A percentile compares a stretch with the other conserved stretches of the same genome.
Evolutionary conservation across 2,329 filamentous ascomycete species (phyloP).

Genomic region (Colletotrichum plurivorum): DNA sequence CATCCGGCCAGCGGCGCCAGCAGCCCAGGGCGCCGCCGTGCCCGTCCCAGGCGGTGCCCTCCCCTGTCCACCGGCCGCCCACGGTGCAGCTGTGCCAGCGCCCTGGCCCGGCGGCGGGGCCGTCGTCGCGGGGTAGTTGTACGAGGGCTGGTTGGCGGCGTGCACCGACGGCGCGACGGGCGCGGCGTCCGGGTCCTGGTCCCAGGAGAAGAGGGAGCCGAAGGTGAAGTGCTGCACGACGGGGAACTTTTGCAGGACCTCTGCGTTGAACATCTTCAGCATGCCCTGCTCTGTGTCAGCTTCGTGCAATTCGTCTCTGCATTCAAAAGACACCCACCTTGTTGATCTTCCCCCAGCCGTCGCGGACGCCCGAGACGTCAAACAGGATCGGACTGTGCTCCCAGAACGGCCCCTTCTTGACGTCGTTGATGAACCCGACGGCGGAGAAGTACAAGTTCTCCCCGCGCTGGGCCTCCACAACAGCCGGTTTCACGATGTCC

Average conservation of each 20-base stretch:
- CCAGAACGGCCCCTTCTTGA: constrained; percentile 97
- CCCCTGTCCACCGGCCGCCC: constrained; percentile 54
- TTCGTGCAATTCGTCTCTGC: no score
- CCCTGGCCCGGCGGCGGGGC: constrained; percentile 44
- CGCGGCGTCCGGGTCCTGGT: constrained; percentile 73
- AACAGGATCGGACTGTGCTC: constrained; percentile 93
- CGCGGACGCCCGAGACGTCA: constrained; percentile 91
- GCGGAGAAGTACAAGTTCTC: constrained; percentile 94
- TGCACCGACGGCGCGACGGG: constrained; percentile 67
- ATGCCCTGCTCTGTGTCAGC: constrained; percentile 75
- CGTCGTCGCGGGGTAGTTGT: constrained; percentile 43
- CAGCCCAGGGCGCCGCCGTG: constrained; percentile 60
- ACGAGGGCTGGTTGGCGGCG: constrained; percentile 67
- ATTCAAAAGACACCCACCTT: constrained; percentile 74
- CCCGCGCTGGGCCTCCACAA: constrained; percentile 76
- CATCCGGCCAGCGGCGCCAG: constrained; percentile 53
- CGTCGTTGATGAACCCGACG: constrained; percentile 96
- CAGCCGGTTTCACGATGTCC: constrained; percentile 74
- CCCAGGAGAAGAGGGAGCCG: constrained; percentile 85
- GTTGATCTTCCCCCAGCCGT: constrained; percentile 99
- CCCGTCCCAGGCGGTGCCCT: constrained; percentile 46
- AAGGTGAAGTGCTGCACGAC: constrained; percentile 98
- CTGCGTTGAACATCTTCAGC: constrained; percentile 99
- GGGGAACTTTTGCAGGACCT: constrained; percentile 96
- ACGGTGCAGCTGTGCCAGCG: constrained; percentile 59